Base-by-base conservation (phyloP, 169 alveolate genomes). In the Cystoisospora suis region DNA sequence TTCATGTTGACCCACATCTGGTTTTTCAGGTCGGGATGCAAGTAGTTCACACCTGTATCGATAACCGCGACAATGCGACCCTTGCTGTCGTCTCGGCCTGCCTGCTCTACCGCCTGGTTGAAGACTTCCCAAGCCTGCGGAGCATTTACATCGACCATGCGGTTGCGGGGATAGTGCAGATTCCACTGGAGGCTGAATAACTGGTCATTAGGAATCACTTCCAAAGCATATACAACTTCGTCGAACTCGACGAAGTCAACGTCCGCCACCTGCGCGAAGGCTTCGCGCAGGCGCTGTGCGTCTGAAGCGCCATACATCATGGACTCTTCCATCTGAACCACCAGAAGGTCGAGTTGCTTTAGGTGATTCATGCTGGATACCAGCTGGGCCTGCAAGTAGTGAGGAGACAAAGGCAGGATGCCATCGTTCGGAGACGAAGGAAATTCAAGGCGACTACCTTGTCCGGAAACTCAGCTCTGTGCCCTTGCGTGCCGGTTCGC, bases 31-130 rank as follows among this genome's bases (percentile, higher is more conserved):
- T 93, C 96, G 29, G 92, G 93, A 53, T 94, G 96, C 27, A 90
- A 65, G 86, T 70, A 90, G 40, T 93, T 94, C 5, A 94, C 96
- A 0, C 96, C 96, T 12, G 96, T 94, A 61, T 94, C 96, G 70
- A 93, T 88, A 12, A 94, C 95, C 7, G 95, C 96, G 46, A 94
- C 96, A 42, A 91, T 38, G 4, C 56, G 83, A 3, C 83, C 83
- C 32, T 38, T 23, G 15, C 20, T 17, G 83, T 34, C 83, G 17
- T 65, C 85, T 44, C 69, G 36, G 17, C 46, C 56, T 9, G 20
- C 2, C 29, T 38, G 58, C 15, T 15, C 83, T 9, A 72, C 38
- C 3, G 23, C 53, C 3, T 32, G 32, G 83, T 72, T 56, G 58
- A 72, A 46, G n/a, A 72, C 83, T n/a, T 65, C 77, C 77, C 77